Conservation (phyloP, 208 protist species). For the Trichomonas vaginalis region DNA sequence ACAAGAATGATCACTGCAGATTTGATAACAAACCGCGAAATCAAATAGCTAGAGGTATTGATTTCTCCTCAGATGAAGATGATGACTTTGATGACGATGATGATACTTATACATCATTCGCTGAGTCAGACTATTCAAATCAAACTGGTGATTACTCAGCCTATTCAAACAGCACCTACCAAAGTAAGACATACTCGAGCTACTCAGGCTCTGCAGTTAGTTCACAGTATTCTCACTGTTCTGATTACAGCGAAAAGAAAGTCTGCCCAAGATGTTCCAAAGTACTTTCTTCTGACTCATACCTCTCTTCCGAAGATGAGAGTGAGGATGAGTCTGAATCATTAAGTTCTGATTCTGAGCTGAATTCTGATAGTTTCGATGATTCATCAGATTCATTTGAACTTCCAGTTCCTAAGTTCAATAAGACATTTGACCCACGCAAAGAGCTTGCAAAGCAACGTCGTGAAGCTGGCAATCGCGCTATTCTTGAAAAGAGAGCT, state of each 20-base stretch:
- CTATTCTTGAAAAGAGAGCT: neutral
- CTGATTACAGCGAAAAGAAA: neutral
- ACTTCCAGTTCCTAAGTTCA: neutral
- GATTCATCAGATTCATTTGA: neutral
- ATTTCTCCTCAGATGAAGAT: neutral
- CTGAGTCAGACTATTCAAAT: neutral
- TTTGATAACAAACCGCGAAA: too few relatives aligned
- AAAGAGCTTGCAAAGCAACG: neutral
- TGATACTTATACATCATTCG: neutral
- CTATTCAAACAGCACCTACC: too few relatives aligned
- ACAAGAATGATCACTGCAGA: too few relatives aligned
- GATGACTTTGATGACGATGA: neutral
- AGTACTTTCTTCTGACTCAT: neutral
- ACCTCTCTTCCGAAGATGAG: neutral
- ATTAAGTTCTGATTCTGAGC: neutral
- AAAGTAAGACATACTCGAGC: neutral
- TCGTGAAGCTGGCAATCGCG: neutral
- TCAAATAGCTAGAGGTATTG: neutral
- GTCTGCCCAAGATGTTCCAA: neutral
- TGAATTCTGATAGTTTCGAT: neutral
- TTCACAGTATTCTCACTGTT: neutral
- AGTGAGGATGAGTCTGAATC: neutral
- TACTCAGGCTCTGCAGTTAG: neutral
- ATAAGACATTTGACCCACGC: neutral
- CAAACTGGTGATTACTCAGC: neutral